These are phyloP conservation scores for Pelargonium australe DNA, from an alignment of 441 rosid genomes.

Conservation along the genomic window DNA sequence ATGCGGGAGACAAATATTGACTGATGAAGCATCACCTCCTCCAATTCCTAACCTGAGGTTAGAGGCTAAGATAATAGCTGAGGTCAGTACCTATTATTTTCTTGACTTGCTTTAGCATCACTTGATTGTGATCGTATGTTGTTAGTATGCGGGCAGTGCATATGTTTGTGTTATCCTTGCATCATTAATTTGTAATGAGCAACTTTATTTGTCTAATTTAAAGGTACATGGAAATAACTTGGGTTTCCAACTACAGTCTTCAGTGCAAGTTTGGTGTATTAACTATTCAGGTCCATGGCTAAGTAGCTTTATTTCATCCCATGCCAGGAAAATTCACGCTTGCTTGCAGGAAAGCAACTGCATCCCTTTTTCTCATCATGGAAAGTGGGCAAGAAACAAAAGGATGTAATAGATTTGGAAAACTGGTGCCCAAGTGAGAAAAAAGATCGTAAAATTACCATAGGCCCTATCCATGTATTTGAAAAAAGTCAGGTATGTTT, in stretches of 20 bases:
- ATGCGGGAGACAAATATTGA: conserved; percentile 17
- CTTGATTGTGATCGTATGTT: neutral
- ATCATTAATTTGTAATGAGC: neutral
- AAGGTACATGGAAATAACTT: neutral
- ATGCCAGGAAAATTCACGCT: conserved; percentile 64
- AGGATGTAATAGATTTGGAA: conserved; percentile 34
- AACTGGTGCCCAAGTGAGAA: conserved; percentile 22
- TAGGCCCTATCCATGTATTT: conserved; percentile 88
- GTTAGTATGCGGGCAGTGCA: neutral
- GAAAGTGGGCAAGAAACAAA: conserved; percentile 43
- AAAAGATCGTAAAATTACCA: conserved; percentile 27
- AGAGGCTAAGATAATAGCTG: conserved; percentile 69
- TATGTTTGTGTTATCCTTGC: neutral
- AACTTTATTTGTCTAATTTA: neutral
- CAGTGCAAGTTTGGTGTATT: neutral
- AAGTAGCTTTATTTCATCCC: conserved; percentile 19
- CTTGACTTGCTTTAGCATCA: conserved; percentile 1
- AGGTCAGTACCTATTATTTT: conserved; percentile 36
- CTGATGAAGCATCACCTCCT: conserved; percentile 25
- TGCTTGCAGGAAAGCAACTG: conserved; percentile 62
- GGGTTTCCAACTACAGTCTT: neutral
- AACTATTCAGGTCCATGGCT: neutral
- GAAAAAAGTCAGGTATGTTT: conserved; percentile 53
- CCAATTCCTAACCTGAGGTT: conserved; percentile 62
- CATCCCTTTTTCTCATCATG: conserved; percentile 77